These are phyloP conservation scores for Ploettnerulaceae sp. DNA, from an alignment of 2,329 filamentous ascomycete genomes.

Conservation along the genomic window DNA sequence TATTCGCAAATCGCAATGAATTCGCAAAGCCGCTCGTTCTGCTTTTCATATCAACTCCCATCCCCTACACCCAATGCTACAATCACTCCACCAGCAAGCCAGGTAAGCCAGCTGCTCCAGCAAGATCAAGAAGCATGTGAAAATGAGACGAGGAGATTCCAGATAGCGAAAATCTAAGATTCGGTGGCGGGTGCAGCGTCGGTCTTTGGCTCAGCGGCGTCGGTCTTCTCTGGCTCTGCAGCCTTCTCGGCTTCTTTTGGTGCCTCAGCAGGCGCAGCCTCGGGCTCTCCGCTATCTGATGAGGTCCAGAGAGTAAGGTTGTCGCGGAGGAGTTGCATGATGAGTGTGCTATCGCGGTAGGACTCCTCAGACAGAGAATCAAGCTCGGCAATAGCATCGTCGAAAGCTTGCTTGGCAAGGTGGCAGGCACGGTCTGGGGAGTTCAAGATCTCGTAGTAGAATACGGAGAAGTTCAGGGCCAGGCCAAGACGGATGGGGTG, in stretches of 20 bases:
- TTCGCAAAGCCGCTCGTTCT: constrained; percentile 32
- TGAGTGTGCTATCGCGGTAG: constrained; percentile 97
- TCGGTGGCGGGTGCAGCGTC: constrained; percentile 42
- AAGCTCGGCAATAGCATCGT: constrained; percentile 94
- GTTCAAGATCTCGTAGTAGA: constrained; percentile 99
- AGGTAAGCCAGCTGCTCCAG: constrained; percentile 31
- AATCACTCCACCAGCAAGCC: constrained; percentile 30
- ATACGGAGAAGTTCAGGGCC: constrained; percentile 94
- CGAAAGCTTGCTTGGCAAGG: constrained; percentile 91
- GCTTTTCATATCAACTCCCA: constrained; percentile 36
- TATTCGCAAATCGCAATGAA: constrained; percentile 34
- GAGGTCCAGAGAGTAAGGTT: constrained; percentile 98
- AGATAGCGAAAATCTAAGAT: constrained; percentile 45
- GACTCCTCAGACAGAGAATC: constrained; percentile 97
- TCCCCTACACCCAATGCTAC: constrained; percentile 33
- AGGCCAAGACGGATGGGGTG: constrained; percentile 91
- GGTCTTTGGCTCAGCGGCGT: constrained; percentile 28
- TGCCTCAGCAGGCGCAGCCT: constrained; percentile 52
- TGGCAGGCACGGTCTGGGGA: constrained; percentile 97
- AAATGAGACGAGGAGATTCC: constrained; percentile 37
- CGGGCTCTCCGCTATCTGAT: constrained; percentile 77
- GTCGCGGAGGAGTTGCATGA: constrained; percentile 98
- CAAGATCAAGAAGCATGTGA: constrained; percentile 34
- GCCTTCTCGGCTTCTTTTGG: constrained; percentile 58
- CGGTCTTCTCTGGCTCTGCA: constrained; percentile 44